phyloP scores from a whole-genome alignment of 352 stramenopile genomes.

The Pythium folliculosum region DNA sequence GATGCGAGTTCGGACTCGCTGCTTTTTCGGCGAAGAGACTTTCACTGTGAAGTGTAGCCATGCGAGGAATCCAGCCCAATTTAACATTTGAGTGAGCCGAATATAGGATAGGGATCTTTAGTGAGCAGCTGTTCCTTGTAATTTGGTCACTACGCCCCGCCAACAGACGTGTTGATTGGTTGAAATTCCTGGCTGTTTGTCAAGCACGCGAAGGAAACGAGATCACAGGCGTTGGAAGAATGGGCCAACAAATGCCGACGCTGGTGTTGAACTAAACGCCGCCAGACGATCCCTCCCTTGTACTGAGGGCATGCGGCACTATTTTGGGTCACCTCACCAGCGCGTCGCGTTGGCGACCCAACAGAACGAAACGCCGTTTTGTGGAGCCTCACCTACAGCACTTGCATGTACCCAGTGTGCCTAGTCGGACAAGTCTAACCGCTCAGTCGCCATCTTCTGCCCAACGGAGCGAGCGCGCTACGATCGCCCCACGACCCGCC shows the following conservation, averaged over 20 bases:
- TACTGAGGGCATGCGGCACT: background rate
- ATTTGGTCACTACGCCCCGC: conserved; percentile 7
- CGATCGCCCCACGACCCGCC: background rate
- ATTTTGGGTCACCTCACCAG: conserved; percentile 10
- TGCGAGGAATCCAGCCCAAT: background rate
- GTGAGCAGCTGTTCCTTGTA: background rate
- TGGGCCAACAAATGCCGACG: conserved; percentile 2
- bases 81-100: background rate
- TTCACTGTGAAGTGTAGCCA: conserved; percentile 9
- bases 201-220: conserved; percentile 7
- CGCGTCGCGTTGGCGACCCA: background rate
- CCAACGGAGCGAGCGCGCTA: conserved; percentile 1
- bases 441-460: conserved; percentile 19
- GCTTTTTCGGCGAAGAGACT: no score
- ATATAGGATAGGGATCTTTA: conserved; percentile 10
- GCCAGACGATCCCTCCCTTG: background rate
- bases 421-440: background rate
- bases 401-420: background rate
- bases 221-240: background rate
- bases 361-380: background rate
- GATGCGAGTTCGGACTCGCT: no score
- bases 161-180: conserved; percentile 2
- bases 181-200: background rate
- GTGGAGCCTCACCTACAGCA: background rate
- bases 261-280: background rate